Conservation (phyloP, 306 rosid species). For the Canavalia gladiata region DNA sequence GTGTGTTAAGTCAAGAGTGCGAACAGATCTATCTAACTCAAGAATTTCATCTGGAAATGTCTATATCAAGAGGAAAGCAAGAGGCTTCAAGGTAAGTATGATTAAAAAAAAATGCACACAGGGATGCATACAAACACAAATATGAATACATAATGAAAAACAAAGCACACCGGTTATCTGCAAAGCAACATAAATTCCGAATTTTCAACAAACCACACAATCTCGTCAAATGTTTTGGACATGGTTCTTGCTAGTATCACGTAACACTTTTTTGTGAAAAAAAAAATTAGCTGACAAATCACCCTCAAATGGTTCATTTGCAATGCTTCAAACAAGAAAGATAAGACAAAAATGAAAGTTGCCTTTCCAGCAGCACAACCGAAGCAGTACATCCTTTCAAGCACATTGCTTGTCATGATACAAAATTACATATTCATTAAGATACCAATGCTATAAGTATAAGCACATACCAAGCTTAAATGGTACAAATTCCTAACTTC, state of each 20-base stretch:
- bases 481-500: neutral
- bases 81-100: conserved; percentile 38
- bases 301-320: conserved; percentile 9
- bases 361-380: neutral
- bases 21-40: conserved; percentile 79
- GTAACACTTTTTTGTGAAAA: conserved; percentile 6
- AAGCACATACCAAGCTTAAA: neutral
- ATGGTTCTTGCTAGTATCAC: neutral
- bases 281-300: neutral
- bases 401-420: neutral
- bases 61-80: conserved; percentile 52
- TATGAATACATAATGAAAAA: neutral
- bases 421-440: neutral
- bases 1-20: conserved; percentile 84
- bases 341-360: neutral
- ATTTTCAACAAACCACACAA: neutral
- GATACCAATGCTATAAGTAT: neutral
- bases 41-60: conserved; percentile 87
- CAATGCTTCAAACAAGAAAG: conserved; percentile 4
- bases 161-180: neutral
- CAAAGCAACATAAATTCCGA: conserved; percentile 23
- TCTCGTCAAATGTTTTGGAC: neutral
- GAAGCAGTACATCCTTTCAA: neutral
- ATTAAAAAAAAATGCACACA: neutral
- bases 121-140: neutral